Conservation (phyloP, 768 basidiomycete species). For the Crepidotus variabilis region DNA sequence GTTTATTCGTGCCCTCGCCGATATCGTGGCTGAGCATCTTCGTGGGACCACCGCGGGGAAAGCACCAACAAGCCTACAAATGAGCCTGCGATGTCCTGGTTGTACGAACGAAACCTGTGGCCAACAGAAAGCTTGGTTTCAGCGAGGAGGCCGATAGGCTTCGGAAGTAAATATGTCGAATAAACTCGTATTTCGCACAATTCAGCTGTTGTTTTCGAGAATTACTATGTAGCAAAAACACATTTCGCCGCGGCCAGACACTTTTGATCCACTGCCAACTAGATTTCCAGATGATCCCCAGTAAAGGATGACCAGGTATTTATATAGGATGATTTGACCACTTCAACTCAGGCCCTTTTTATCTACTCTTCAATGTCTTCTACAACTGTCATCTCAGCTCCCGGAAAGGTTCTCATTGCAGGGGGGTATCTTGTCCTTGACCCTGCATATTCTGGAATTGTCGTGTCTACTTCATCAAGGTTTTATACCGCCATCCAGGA, state of each 20-base stretch:
- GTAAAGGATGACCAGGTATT: background rate
- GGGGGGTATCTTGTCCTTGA: conserved; percentile 98
- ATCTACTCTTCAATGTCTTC: conserved; percentile 31
- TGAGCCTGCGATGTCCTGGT: conserved; percentile 88
- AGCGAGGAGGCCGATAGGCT: conserved; percentile 58
- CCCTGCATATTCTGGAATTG: conserved; percentile 77
- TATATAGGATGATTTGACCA: background rate
- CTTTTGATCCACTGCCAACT: background rate
- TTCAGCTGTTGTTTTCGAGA: background rate
- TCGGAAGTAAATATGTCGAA: conserved; percentile 4
- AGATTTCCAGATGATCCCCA: no score
- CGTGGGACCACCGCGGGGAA: conserved; percentile 54
- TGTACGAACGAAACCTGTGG: conserved; percentile 89
- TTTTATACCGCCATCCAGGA: conserved; percentile 81
- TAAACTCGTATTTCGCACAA: conserved; percentile 4
- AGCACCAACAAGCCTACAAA: conserved; percentile 71
- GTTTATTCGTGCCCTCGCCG: conserved; percentile 92
- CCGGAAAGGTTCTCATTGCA: conserved; percentile 93
- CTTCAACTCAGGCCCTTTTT: conserved; percentile 3
- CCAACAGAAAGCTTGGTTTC: conserved; percentile 87
- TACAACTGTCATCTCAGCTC: conserved; percentile 78
- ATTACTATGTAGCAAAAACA: background rate
- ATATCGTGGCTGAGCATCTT: conserved; percentile 82
- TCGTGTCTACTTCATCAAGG: conserved; percentile 88
- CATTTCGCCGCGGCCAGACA: background rate